Percentiles rank a stretch among this genome's conserved stretches.
phyloP scores from a whole-genome alignment of 2,329 filamentous ascomycete species.

The Sporothrix inflata region DNA sequence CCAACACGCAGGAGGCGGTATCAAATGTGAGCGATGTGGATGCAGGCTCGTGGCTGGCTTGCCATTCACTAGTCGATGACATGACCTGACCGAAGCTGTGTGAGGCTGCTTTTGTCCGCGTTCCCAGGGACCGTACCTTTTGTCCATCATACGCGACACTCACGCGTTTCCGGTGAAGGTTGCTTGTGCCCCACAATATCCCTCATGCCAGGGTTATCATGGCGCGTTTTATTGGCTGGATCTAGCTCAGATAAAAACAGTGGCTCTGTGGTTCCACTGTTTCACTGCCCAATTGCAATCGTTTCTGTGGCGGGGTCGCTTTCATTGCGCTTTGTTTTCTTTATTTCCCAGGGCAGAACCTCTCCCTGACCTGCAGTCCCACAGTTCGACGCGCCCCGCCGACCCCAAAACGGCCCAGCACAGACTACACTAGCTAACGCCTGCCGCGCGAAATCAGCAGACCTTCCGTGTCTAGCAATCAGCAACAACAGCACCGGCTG shows the following conservation, averaged over 20 bases:
- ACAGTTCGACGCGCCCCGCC: conserved; percentile 19
- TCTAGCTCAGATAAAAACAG: background rate
- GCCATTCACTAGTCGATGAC: no score
- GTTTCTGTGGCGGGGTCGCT: background rate
- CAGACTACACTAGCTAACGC: conserved; percentile 27
- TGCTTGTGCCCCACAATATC: background rate
- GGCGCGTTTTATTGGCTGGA: background rate
- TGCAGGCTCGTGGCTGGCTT: no score
- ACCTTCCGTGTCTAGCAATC: conserved; percentile 47
- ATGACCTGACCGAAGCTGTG: background rate
- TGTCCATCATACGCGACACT: conserved; percentile 2
- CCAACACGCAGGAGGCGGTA: no score
- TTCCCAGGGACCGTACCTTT: background rate
- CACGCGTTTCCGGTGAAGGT: background rate
- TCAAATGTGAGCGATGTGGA: no score
- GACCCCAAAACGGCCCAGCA: conserved; percentile 27
- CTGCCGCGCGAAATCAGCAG: conserved; percentile 35
- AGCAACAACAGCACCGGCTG: conserved; percentile 55
- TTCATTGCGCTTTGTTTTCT: conserved; percentile 21
- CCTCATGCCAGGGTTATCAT: background rate
- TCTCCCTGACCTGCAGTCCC: background rate
- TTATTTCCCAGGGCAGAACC: background rate
- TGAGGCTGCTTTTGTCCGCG: background rate
- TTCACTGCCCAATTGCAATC: background rate
- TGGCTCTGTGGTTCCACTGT: background rate